phyloP scores from a whole-genome alignment of 2,329 filamentous ascomycete species.

The Parafenestella ontariensis region DNA sequence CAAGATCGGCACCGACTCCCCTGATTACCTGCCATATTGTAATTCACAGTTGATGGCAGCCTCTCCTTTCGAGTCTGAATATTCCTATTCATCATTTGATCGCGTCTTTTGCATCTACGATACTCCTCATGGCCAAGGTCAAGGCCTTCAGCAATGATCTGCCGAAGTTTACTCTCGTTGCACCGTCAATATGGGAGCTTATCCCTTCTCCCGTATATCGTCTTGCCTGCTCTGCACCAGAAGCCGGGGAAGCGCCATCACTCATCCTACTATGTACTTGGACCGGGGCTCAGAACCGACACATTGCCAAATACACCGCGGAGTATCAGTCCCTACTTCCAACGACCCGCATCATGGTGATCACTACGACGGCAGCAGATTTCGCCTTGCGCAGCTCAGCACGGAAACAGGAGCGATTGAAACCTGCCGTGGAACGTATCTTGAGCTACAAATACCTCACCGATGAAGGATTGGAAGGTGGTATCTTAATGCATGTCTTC shows the following conservation, averaged over 20 bases:
- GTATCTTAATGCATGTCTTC: conserved; percentile 34
- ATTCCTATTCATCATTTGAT: not conserved
- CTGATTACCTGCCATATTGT: not conserved
- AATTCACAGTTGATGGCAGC: not conserved
- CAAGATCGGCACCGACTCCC: not conserved
- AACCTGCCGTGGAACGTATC: conserved; percentile 28
- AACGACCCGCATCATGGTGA: conserved; percentile 31
- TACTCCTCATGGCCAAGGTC: conserved; percentile 4
- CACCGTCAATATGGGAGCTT: conserved; percentile 24
- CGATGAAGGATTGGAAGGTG: not conserved
- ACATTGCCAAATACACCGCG: conserved; percentile 34
- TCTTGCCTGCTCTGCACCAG: not conserved
- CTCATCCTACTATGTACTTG: conserved; percentile 38
- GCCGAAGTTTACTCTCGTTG: conserved; percentile 21
- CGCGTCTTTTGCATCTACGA: not conserved
- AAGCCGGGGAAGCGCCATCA: conserved; percentile 14
- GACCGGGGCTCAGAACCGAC: conserved; percentile 34
- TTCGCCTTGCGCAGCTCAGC: conserved; percentile 28
- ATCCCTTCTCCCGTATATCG: conserved; percentile 2
- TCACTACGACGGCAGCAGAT: conserved; percentile 34
- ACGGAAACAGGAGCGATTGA: conserved; percentile 26
- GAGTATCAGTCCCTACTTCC: conserved; percentile 35
- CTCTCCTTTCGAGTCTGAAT: not conserved
- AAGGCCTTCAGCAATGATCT: not conserved
- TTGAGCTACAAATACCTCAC: not conserved